Base-by-base conservation (phyloP, 2,329 filamentous ascomycete genomes). In the Hypocrella siamensis region DNA sequence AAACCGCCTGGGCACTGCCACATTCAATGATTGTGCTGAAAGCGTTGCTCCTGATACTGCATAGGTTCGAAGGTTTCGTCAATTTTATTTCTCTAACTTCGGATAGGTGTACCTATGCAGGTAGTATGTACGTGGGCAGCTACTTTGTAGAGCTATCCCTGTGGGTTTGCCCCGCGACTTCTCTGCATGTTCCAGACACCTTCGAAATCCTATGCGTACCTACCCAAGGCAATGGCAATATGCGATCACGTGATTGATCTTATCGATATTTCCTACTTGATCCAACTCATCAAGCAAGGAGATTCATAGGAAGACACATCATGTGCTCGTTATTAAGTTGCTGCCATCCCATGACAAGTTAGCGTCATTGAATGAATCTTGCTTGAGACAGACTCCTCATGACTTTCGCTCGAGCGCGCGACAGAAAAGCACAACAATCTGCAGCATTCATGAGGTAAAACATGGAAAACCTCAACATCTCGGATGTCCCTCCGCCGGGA, bases 381-480 rank as follows among this genome's bases (percentile, higher is more conserved):
- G 21, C 21, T 24, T 12, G 12, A 9, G 21, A 12, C 8, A 3
- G 8, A 9, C 21, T 8, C 21, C 3, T 24, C 21, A 24, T n/a
- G n/a, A n/a, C n/a, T n/a, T n/a, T n/a, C n/a, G n/a, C n/a, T n/a
- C n/a, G n/a, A n/a, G n/a, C n/a, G n/a, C n/a, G n/a, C n/a, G n/a
- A n/a, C n/a, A n/a, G n/a, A n/a, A n/a, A 15, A 14, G 33, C 36
- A 26, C 32, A 22, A 28, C 24, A 16, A 16, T 30, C 26, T 16
- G 35, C 18, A 15, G 16, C 32, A 25, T 32, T 32, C 39, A 44
- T 49, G 47, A 46, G 37, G 47, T 42, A 33, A 35, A 34, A 37
- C 43, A 72, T 72, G 67, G 67, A 71, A 52, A 65, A 65, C 44
- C 57, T 67, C 39, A 58, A 51, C 40, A 57, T 69, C 42, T 56